These are phyloP conservation scores for Colletotrichum orchidophilum DNA, from an alignment of 2,329 filamentous ascomycete species.

Conservation along the genomic window DNA sequence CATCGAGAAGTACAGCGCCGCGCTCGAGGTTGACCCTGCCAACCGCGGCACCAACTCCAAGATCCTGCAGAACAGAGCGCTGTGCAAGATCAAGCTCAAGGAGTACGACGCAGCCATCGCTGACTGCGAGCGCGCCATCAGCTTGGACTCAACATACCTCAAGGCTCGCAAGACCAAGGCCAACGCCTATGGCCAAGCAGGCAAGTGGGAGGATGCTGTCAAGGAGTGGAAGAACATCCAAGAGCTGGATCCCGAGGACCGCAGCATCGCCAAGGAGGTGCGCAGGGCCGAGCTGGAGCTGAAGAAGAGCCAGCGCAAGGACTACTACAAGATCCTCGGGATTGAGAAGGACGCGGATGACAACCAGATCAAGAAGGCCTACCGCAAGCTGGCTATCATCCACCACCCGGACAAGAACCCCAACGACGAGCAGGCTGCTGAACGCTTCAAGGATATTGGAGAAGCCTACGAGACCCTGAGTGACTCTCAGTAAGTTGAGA, in stretches of 20 bases:
- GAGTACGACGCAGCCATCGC: constrained; percentile 82
- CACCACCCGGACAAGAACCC: constrained; percentile 99
- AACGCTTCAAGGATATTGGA: constrained; percentile 96
- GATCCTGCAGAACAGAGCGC: constrained; percentile 90
- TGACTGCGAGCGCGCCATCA: constrained; percentile 86
- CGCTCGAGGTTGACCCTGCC: constrained; percentile 83
- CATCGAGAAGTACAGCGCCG: constrained; percentile 84
- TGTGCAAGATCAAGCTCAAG: constrained; percentile 86
- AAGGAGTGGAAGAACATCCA: constrained; percentile 88
- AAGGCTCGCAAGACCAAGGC: constrained; percentile 96
- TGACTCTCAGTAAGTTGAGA: constrained; percentile 81
- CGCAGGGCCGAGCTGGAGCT: constrained; percentile 91
- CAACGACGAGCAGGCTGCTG: constrained; percentile 82
- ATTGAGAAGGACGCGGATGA: constrained; percentile 87
- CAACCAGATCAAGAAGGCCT: constrained; percentile 92
- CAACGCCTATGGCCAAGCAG: constrained; percentile 85
- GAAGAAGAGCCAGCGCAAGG: constrained; percentile 97
- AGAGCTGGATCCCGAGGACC: constrained; percentile 85
- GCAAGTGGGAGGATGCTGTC: constrained; percentile 91
- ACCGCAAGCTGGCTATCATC: constrained; percentile 91
- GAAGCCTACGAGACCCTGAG: constrained; percentile 97
- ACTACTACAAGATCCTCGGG: constrained; percentile 98
- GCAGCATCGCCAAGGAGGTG: constrained; percentile 83
- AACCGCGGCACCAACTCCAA: constrained; percentile 97
- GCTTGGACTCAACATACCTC: constrained; percentile 83